Evolutionary conservation across 805 yeast genomes (phyloP), one percentile per base, ranked within the genome.

Genomic region (Kodamaea sagamina): DNA sequence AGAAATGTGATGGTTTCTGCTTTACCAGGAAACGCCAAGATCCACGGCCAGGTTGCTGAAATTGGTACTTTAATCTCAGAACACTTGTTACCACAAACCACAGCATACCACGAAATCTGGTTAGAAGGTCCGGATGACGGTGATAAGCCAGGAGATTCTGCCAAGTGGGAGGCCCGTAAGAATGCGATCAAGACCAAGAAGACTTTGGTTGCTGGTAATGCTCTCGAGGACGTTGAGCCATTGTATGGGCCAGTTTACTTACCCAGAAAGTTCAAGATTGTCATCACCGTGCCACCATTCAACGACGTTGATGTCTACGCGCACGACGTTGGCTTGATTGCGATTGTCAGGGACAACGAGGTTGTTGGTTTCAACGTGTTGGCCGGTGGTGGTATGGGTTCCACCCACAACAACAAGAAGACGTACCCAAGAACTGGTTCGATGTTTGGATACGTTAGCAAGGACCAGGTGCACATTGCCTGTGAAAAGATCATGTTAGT

Each of bases 301-400:
- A 92, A 92, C 61, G 98, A 92, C 67, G 96, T 92, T 41, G 98
- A 92, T 69, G 97, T 89, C 6, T 92, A 87, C 72, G 95, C 96
- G 7, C 93, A 89, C 63, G 98, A 92, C 68, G 81, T 92, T 54
- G 98, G 98, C 53, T 75, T 92, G 53, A 79, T 92, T 62, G 89
- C 97, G 24, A 89, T 92, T 58, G 82, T 89, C 36, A 81, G 79
- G 50, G 76, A 82, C 57, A 67, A 75, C 42, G 74, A 78, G 13
- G 37, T 16, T 6, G 61, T 75, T 47, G 98, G 98, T 44, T 92
- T 80, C 75, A 92, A 92, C 58, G 80, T 92, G 41, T 77, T 86
- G 47, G 96, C 84, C 51, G 98, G 98, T 66, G 98, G 98, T 72
- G 98, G 98, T 76, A 92, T 92, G 98, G 98, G 98, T 57, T 80